Base-by-base conservation (phyloP, 179 eudicot genomes). In the Drosera spatulata region DNA sequence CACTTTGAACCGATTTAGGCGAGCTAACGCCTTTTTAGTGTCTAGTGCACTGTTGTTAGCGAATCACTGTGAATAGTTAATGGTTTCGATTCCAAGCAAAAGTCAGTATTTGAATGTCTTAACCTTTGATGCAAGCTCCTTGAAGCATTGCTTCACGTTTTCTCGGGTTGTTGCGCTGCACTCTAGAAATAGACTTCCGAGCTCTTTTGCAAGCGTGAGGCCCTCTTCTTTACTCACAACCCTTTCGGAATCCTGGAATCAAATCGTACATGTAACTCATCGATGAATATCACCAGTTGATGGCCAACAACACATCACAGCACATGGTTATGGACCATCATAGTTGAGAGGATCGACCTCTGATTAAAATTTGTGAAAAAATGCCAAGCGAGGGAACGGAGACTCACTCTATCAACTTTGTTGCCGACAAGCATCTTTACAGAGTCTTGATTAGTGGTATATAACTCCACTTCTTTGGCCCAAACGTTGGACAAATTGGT, bases 351-450 rank as follows among this genome's bases (percentile, higher is more conserved):
- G n/a, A n/a, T n/a, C n/a, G n/a, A n/a, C n/a, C n/a, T n/a, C n/a
- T n/a, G n/a, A n/a, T n/a, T n/a, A n/a, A n/a, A n/a, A n/a, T n/a
- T n/a, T n/a, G n/a, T n/a, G n/a, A n/a, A n/a, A n/a, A n/a, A n/a
- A 54, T 3, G 40, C 58, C 10, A 9, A 49, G 15, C 9, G 3
- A 69, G 37, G 46, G 39, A 62, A 39, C 56, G 64, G 59, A 41
- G 48, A 75, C 81, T 77, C 64, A 89, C 99, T 78, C 70, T 81
- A 54, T 93, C 99, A 62, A 93, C 96, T 82, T 93, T 93, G 68
- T 93, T 93, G 64, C 96, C 99, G 39, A 93, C 96, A 59, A 93
- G n/a, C 93, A 93, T 89, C 87, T 89, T 93, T 59, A 93, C 71
- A 62, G 93, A 86, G 61, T 93, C 87, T 71, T 81, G 88, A 75